These are phyloP conservation scores for Hibiscus mutabilis DNA, from an alignment of 345 rosid species.

Conservation along the genomic window DNA sequence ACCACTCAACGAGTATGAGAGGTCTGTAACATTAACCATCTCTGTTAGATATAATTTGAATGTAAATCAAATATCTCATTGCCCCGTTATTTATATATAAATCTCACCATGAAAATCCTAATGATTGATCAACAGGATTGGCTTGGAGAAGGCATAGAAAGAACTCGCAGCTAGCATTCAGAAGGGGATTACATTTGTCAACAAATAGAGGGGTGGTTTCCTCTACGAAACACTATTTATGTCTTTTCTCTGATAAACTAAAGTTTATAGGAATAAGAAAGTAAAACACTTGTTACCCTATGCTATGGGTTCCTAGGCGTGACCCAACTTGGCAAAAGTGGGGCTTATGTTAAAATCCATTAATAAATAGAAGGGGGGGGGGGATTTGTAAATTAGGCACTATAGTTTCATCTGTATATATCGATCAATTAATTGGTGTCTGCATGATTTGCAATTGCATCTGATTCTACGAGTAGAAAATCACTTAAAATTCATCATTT, in stretches of 20 bases:
- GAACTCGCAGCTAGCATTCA: slow-evolving; percentile 72
- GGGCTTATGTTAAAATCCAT: neutral
- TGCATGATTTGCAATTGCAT: too few species aligned
- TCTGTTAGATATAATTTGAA: neutral
- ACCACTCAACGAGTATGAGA: slow-evolving; percentile 75
- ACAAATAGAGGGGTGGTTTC: slow-evolving; percentile 36
- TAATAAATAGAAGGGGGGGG: neutral
- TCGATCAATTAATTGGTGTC: too few species aligned
- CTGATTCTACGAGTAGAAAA: too few species aligned
- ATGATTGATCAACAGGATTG: slow-evolving; percentile 31
- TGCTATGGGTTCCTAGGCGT: neutral
- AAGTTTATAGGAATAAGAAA: slow-evolving; percentile 14
- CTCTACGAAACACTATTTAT: neutral
- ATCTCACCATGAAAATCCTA: neutral
- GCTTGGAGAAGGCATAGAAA: slow-evolving; percentile 89
- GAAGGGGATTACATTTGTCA: slow-evolving; percentile 66
- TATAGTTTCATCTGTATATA: neutral
- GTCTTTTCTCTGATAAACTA: neutral
- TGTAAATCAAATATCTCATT: neutral
- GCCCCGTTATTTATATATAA: neutral
- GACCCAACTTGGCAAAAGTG: neutral
- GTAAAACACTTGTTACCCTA: neutral
- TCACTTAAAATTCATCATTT: too few species aligned
- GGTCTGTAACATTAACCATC: slow-evolving; percentile 30
- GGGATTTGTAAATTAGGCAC: neutral